phyloP scores from a whole-genome alignment of 1,284 basidiomycete genomes.

The Lignosus rhinocerotis region DNA sequence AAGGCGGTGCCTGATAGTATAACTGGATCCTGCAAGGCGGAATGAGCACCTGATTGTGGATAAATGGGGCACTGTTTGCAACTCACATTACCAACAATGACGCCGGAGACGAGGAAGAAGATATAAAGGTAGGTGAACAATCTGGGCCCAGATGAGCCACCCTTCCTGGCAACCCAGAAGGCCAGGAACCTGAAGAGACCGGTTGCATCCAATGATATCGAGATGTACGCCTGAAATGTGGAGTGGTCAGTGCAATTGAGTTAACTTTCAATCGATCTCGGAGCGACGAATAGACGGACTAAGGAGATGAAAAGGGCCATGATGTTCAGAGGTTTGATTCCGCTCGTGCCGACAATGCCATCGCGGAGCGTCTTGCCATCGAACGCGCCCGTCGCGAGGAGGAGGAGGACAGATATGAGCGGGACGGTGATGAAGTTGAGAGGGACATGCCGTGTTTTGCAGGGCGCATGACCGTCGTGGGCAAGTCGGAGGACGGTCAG shows the following conservation, averaged over 20 bases:
- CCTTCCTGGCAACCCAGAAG: slow-evolving; percentile 81
- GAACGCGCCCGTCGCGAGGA: slow-evolving; percentile 78
- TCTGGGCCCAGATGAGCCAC: slow-evolving; percentile 67
- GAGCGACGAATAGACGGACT: slow-evolving; percentile 33
- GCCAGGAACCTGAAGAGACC: slow-evolving; percentile 87
- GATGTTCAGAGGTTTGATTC: slow-evolving; percentile 90
- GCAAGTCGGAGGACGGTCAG: slow-evolving; percentile 27
- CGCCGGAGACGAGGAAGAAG: slow-evolving; percentile 63
- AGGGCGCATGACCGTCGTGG: slow-evolving; percentile 22
- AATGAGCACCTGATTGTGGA: too few species aligned
- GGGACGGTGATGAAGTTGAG: slow-evolving; percentile 78
- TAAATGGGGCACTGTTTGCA: background rate
- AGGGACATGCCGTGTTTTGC: slow-evolving; percentile 39
- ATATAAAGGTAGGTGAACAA: slow-evolving; percentile 51
- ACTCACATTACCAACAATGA: slow-evolving; percentile 79
- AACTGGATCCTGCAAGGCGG: slow-evolving; percentile 62
- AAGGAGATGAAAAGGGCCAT: slow-evolving; percentile 91
- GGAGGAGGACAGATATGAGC: slow-evolving; percentile 74
- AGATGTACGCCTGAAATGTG: slow-evolving; percentile 89
- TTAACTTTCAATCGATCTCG: background rate
- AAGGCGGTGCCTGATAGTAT: slow-evolving; percentile 87
- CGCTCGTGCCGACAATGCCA: slow-evolving; percentile 75
- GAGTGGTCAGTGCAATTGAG: background rate
- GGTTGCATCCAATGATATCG: slow-evolving; percentile 89
- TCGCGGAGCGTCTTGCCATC: slow-evolving; percentile 61